Base-by-base conservation (phyloP, 2,329 filamentous ascomycete species). In the Capronia coronata region DNA sequence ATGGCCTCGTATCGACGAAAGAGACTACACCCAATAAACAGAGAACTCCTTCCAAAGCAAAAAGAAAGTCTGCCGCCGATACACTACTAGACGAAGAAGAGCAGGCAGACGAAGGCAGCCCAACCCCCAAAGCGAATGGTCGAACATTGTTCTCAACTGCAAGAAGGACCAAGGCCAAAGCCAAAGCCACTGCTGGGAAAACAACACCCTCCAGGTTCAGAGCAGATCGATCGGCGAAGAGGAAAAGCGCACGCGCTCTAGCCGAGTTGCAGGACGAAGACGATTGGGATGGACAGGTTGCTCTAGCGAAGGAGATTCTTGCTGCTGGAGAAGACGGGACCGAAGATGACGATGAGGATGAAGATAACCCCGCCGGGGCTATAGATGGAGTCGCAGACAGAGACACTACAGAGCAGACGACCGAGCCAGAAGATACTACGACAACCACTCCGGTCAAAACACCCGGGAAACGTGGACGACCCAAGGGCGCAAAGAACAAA, bases 221-320 rank as follows among this genome's bases (percentile, higher is more conserved):
- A 56, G 85, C 85, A 16, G 88, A 96, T 68, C 82, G 86, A 42
- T 96, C 90, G 3, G 91, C 90, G 1, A 81, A 86, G 61, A 83
- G 83, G 62, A 96, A 95, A 73, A 94, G 87, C 65, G 86, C 85
- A 18, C 77, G 82, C 44, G 79, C 81, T 2, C 70, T 96, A 44
- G 83, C 94, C 30, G 82, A 90, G 62, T 82, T 82, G 37, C 81
- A 89, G 40, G 84, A 88, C 22, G 86, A 78, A 43, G 72, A 72
- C 25, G 67, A 68, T 13, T 71, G 86, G 60, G 79, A 79, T 40
- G 84, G 81, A 11, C 83, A 83, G 3, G 80, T 85, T 44, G 76
- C 75, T 4, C 71, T 93, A 22, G 83, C 82, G 1, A 74, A 82
- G 46, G 77, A 84, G 59, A 91, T 93, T 72, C 74, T 49, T 73